Conservation (phyloP, 805 yeast genomes). For the Kockiozyma suomiensis region DNA sequence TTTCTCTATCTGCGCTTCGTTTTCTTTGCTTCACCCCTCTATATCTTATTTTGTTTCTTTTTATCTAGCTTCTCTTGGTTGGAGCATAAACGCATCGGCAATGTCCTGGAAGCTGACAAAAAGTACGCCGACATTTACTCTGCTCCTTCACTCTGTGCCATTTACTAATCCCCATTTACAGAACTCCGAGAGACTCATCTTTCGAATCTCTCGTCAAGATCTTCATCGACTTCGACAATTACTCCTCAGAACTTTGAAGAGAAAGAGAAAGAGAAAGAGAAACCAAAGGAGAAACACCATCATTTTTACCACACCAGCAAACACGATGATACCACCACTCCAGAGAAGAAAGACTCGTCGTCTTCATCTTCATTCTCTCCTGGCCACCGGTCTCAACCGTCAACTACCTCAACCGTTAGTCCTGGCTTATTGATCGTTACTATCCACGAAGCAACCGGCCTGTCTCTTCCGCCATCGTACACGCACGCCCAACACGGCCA, state of each 20-base stretch:
- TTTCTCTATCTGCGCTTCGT: background rate
- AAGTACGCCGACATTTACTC: slow-evolving; percentile 38
- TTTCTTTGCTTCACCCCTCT: background rate
- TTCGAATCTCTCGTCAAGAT: slow-evolving; percentile 38
- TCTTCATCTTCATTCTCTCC: slow-evolving; percentile 15
- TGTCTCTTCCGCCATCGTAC: slow-evolving; percentile 58
- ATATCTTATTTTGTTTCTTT: background rate
- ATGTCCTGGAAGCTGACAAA: slow-evolving; percentile 52
- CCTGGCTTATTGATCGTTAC: slow-evolving; percentile 81
- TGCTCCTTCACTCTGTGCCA: background rate
- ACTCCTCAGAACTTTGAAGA: slow-evolving; percentile 25
- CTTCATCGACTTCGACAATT: slow-evolving; percentile 34
- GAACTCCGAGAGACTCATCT: slow-evolving; percentile 49
- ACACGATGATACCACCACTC: slow-evolving; percentile 14
- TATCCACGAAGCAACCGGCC: slow-evolving; percentile 67
- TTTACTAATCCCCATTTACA: slow-evolving; percentile 13
- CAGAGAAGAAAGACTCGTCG: background rate
- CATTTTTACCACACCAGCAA: slow-evolving; percentile 21
- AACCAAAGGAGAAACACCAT: slow-evolving; percentile 20
- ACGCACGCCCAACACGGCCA: slow-evolving; percentile 31
- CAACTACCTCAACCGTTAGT: slow-evolving; percentile 39
- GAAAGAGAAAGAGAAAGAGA: slow-evolving; percentile 5
- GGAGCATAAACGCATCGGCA: background rate
- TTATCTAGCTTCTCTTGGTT: background rate
- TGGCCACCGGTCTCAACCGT: slow-evolving; percentile 18